These are phyloP conservation scores for Lichtheimia hyalospora DNA, from an alignment of 371 early-diverging fungal genomes.

Conservation along the genomic window DNA sequence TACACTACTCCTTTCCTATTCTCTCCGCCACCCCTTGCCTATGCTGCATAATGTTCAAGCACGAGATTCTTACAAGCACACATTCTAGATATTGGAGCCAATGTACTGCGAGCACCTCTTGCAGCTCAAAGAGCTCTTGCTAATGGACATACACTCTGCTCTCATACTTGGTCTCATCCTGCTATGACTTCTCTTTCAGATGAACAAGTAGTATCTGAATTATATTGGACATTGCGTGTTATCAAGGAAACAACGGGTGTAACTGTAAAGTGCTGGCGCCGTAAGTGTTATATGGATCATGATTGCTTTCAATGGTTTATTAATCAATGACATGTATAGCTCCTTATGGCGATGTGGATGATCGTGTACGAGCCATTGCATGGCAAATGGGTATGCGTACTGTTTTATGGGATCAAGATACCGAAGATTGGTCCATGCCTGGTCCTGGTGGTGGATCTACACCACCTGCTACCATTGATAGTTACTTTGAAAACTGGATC, in stretches of 20 bases:
- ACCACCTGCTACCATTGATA: conserved; percentile 30
- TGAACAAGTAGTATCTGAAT: conserved; percentile 56
- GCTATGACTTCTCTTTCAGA: conserved; percentile 54
- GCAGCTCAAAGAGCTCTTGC: conserved; percentile 47
- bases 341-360: conserved; percentile 56
- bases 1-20: not conserved
- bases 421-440: conserved; percentile 50
- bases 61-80: too few relatives aligned
- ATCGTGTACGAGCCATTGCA: conserved; percentile 55
- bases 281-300: too few relatives aligned
- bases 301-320: too few relatives aligned
- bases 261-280: conserved; percentile 48
- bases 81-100: conserved; percentile 41
- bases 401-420: conserved; percentile 45
- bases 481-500: conserved; percentile 45
- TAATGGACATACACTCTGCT: conserved; percentile 47
- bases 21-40: not conserved
- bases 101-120: conserved; percentile 41
- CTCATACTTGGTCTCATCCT: conserved; percentile 66
- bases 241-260: conserved; percentile 57
- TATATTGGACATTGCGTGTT: conserved; percentile 51
- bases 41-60: too few relatives aligned
- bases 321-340: too few relatives aligned
- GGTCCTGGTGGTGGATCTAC: conserved; percentile 43
- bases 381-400: conserved; percentile 51